Base-by-base conservation (phyloP, 2,329 filamentous ascomycete genomes). In the Cryphonectria carpinicola region DNA sequence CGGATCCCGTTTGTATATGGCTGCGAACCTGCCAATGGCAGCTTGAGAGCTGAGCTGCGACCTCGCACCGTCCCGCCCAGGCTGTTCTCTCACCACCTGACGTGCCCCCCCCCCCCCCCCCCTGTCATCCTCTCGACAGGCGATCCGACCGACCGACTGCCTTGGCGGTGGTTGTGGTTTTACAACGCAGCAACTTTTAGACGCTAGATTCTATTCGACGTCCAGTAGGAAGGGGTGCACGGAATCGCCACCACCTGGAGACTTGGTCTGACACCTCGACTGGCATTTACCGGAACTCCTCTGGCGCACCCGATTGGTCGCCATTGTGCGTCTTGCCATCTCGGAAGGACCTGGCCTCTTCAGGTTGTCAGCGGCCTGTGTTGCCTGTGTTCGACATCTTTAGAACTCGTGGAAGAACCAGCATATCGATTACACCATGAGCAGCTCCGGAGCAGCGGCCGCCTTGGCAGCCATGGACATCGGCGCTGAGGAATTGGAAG, bases 401-500 rank as follows among this genome's bases (percentile, higher is more conserved):
- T 11, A 46, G 37, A 43, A 0, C 5, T 4, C 7, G 37, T 43
- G 5, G 17, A 28, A 13, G 17, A 28, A 13, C 32, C 61, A 32
- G 32, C 60, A 22, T 25, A 10, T 41, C 41, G 17, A 56, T 19
- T n/a, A 61, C 17, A 56, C 14, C 58, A 73, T 73, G 72, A 70
- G 65, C 39, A 65, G 52, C 22, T 56, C 54, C 25, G 46, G 69
- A 28, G 43, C 72, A 43, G 65, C 68, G 46, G 70, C 65, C 32
- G 70, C 70, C 67, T 68, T 68, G 66, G 71, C 71, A 1, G 61
- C 65, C 60, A 39, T 46, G 35, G 56, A 68, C 22, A 72, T 72
- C 4, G 66, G 61, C 32, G 69, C 66, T 14, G 71, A 72, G 58
- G 71, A 72, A 25, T 69, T 72, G 54, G 69, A 72, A 35, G 71